Conservation (phyloP, 2,329 filamentous ascomycete genomes). For the Cercospora sesami region DNA sequence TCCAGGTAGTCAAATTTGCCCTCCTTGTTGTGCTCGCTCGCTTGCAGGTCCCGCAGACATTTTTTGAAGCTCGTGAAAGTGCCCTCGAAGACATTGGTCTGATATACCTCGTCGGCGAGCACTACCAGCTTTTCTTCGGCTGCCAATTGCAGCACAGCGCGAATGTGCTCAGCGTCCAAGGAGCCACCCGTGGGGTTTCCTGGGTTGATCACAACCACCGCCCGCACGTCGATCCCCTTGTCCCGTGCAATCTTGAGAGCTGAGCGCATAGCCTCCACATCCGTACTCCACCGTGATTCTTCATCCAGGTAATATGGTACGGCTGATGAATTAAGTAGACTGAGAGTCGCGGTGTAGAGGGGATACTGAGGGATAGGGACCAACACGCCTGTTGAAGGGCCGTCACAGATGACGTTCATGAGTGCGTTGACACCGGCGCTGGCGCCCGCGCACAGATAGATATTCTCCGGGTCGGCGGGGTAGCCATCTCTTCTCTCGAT, state of each 20-base stretch:
- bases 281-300: constrained; percentile 80
- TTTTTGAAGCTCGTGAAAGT: constrained; percentile 96
- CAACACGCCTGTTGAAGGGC: constrained; percentile 75
- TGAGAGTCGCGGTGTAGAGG: constrained; percentile 89
- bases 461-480: constrained; percentile 72
- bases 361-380: constrained; percentile 98
- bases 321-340: constrained; percentile 78
- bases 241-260: constrained; percentile 72
- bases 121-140: constrained; percentile 82
- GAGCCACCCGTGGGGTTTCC: constrained; percentile 95
- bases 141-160: constrained; percentile 82
- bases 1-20: constrained; percentile 82
- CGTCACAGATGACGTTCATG: constrained; percentile 81
- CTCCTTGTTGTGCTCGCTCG: constrained; percentile 59
- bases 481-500: constrained; percentile 88
- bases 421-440: constrained; percentile 94
- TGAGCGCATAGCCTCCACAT: constrained; percentile 72
- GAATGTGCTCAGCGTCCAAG: constrained; percentile 74
- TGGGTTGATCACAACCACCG: constrained; percentile 96
- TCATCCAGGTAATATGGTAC: constrained; percentile 96
- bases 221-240: constrained; percentile 81
- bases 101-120: constrained; percentile 96
- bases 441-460: constrained; percentile 89
- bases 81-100: constrained; percentile 96
- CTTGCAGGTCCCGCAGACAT: constrained; percentile 76